Evolutionary conservation across 1,284 basidiomycete genomes (phyloP), one percentile per base, ranked within the genome.

Genomic region (Cryptococcus hybrid): DNA sequence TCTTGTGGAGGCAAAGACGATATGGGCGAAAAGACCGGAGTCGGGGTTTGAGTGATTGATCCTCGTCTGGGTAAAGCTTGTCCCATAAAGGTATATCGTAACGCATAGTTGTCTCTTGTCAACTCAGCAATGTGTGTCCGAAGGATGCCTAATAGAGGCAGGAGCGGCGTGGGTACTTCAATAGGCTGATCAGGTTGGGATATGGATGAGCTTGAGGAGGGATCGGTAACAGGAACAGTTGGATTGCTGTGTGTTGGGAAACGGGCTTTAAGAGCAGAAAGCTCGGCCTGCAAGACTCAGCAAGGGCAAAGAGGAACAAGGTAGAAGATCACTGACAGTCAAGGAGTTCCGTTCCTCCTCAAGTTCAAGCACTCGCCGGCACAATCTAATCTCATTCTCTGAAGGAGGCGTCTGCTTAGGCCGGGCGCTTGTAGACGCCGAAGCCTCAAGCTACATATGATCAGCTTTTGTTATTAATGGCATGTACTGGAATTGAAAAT

Each of bases 71-170:
- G 56, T 30, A 57, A n/a, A 37, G 51, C 56, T 7, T 56, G 60
- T 6, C 70, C 70, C 34, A 74, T 58, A 45, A 76, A 73, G 2
- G 73, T 75, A 57, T 71, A 70, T 37, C 73, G 64, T 13, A 76
- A 56, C n/a, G 74, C 73, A 11, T 71, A 65, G 52, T 74, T 76
- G 44, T 76, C 74, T 11, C 66, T 52, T 5, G 71, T 70, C 24
- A 76, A 57, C 24, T 69, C 68, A n/a, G 60, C 54, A 11, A 76
- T 71, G 57, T 76, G 74, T 2, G 56, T 44, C 11, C 69, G 62
- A 2, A 76, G 63, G 0, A 72, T 44, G 0, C 63, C 46, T 9
- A 76, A 61, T 1, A 67, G 61, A 12, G 73, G 72, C 0, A 73
- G 38, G 0, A 76, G 63, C 0, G 66, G 55, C 6, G 60, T 58